Evolutionary conservation across 495 filamentous ascomycete species (phyloP).

Genomic region (Amphirosellinia nigrospora): DNA sequence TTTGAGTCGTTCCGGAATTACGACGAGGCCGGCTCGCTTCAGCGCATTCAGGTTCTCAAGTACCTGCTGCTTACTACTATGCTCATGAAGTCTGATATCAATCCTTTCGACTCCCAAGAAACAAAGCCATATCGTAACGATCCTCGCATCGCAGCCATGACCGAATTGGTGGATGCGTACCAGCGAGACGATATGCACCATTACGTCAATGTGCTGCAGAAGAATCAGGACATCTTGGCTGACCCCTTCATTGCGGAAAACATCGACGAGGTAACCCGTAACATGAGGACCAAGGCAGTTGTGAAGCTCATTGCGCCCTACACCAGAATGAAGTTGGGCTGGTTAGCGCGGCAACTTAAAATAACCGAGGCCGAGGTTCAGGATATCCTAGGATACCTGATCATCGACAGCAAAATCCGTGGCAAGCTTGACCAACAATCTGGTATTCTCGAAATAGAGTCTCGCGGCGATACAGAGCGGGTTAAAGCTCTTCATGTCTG

Average conservation of each 20-base stretch:
- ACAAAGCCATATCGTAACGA: constrained; percentile 99
- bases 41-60: constrained; percentile 96
- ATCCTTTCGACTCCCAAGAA: constrained; percentile 98
- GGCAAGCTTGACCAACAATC: constrained; percentile 89
- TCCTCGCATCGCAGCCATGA: constrained; percentile 94
- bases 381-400: constrained; percentile 91
- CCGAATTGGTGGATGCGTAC: constrained; percentile 93
- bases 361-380: constrained; percentile 86
- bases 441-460: constrained; percentile 82
- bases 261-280: constrained; percentile 97
- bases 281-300: constrained; percentile 95
- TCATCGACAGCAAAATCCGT: constrained; percentile 83
- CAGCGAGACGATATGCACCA: constrained; percentile 92
- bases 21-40: constrained; percentile 94
- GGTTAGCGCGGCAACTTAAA: constrained; percentile 84
- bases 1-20: constrained; percentile 99
- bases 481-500: constrained; percentile 75
- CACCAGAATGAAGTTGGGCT: constrained; percentile 84
- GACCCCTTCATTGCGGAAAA: constrained; percentile 99
- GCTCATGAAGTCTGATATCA: constrained; percentile 99
- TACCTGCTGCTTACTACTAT: constrained; percentile 96
- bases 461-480: constrained; percentile 73
- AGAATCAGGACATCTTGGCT: constrained; percentile 84
- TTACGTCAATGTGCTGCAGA: constrained; percentile 86
- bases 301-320: constrained; percentile 94